Base-by-base conservation (phyloP, 495 filamentous ascomycete species). In the Talaromyces wortmannii region DNA sequence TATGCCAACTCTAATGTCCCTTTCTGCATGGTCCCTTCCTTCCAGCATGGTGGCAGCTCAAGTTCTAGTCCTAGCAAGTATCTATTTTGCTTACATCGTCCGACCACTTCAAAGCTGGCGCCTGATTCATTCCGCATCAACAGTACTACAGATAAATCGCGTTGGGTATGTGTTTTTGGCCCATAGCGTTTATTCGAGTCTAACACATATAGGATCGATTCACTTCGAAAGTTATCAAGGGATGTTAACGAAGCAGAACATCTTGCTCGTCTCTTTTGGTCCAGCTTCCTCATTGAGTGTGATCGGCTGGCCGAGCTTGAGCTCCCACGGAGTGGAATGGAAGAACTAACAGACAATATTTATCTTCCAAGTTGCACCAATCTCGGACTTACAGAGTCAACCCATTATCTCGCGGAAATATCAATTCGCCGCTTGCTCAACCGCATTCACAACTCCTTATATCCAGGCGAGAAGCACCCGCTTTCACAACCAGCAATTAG, bases 281-380 rank as follows among this genome's bases (percentile, higher is more conserved):
- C 65, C 12, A 69, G 66, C 46, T 71, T 69, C 50, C 67, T 68
- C 55, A 59, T 69, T 4, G 68, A 71, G 60, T 71, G 68, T 52
- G 68, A 71, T 50, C 58, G 66, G 29, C 62, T 67, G 11, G 64
- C 68, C 7, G 68, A 71, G 49, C 56, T 71, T 13, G 68, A 71
- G 45, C 59, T 67, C 7, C 56, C 60, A 36, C 59, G 68, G 30
- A 69, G 64, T 17, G 68, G 68, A 33, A 59, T 71, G 44, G 66
- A 71, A 42, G 66, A 67, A 2, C 44, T 71, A 29, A 67, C 60
- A 3, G 68, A 71, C 31, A 55, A 58, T 32, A 67, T 69, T 51
- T 59, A 61, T 33, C 60, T 69, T 31, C 68, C 64, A 5, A 64
- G 65, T 30, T 67, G 63, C 30, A 57, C 65, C 7, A 65, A 71